phyloP scores from a whole-genome alignment of 306 rosid genomes.

The Fagus sylvatica region DNA sequence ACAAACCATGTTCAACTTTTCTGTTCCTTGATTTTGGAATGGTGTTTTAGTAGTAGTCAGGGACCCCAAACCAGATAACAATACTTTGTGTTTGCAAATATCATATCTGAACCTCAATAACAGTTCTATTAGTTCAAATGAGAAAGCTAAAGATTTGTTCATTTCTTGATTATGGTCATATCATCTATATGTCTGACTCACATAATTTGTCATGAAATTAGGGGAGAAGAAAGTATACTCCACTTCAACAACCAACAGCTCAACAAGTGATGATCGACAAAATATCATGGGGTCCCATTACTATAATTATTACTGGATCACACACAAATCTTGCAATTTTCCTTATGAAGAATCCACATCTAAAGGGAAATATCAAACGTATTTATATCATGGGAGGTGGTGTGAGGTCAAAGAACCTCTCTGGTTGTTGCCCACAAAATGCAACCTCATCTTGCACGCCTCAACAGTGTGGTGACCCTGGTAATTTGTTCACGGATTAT shows the following conservation, averaged over 20 bases:
- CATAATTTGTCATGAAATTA: conserved; percentile 34
- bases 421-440: conserved; percentile 83
- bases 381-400: conserved; percentile 92
- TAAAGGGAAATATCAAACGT: conserved; percentile 77
- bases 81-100: neutral
- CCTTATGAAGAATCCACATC: conserved; percentile 73
- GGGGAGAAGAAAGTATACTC: conserved; percentile 74
- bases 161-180: conserved; percentile 1
- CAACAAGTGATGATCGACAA: conserved; percentile 89
- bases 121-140: neutral
- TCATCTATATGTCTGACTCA: conserved; percentile 10
- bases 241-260: conserved; percentile 64
- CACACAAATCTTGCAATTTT: conserved; percentile 86
- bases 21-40: neutral
- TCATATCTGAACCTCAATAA: neutral
- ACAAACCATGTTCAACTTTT: too few relatives aligned
- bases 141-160: conserved; percentile 3
- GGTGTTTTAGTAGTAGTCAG: neutral
- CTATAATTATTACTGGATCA: conserved; percentile 55
- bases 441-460: conserved; percentile 60
- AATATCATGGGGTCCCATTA: conserved; percentile 75
- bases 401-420: conserved; percentile 75
- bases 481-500: conserved; percentile 71
- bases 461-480: conserved; percentile 75
- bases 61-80: neutral